These are phyloP conservation scores for Neospora caninum DNA, from an alignment of 169 alveolate species.

Conservation along the genomic window DNA sequence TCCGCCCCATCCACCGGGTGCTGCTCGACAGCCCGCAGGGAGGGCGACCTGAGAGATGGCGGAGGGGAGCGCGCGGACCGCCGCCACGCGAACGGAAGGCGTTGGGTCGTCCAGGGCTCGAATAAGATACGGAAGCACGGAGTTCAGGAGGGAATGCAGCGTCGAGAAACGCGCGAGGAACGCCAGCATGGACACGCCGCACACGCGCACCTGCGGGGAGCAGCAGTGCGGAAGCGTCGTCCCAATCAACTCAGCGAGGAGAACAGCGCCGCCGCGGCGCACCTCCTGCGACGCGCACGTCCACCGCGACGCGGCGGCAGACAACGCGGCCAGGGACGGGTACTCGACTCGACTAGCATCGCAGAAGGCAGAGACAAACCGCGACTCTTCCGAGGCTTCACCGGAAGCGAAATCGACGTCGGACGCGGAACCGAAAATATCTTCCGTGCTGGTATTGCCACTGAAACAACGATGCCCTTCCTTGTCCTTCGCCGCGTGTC, in stretches of 20 bases:
- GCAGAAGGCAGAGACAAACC: not conserved
- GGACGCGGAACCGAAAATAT: not conserved
- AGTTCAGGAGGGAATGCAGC: constrained; percentile 51
- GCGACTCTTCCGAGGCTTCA: not conserved
- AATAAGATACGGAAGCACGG: constrained; percentile 44
- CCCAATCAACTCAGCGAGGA: constrained; percentile 38
- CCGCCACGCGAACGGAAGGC: constrained; percentile 49
- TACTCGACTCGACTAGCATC: not conserved
- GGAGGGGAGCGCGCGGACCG: constrained; percentile 52
- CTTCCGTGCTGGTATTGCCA: too few relatives aligned
- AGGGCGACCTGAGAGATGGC: constrained; percentile 54
- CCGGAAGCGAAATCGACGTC: not conserved
- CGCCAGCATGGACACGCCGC: constrained; percentile 48
- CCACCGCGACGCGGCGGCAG: not conserved
- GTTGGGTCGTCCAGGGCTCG: constrained; percentile 42
- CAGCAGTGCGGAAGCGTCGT: constrained; percentile 49
- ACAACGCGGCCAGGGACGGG: not conserved
- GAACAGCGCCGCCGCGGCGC: constrained; percentile 51
- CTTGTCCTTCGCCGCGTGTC: not conserved
- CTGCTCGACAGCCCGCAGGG: not conserved
- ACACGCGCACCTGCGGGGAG: constrained; percentile 40
- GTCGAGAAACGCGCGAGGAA: constrained; percentile 52
- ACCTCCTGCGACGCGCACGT: constrained; percentile 16
- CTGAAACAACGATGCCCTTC: not conserved
- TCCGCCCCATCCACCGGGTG: too few relatives aligned